These are phyloP conservation scores for Stevia rebaudiana DNA, from an alignment of 140 eudicot species.

Conservation along the genomic window DNA sequence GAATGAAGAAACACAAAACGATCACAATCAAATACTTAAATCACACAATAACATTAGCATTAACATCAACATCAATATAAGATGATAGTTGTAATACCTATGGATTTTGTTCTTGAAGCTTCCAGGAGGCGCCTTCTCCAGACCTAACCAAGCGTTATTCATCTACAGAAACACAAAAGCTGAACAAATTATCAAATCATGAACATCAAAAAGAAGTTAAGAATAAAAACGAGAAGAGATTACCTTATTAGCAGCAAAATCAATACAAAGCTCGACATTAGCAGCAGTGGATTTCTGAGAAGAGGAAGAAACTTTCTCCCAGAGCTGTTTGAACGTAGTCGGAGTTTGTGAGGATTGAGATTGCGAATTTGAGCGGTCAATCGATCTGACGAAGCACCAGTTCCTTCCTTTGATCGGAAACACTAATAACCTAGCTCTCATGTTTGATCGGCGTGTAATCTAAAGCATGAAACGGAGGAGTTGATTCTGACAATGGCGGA, in stretches of 20 bases:
- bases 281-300: slow-evolving; percentile 35
- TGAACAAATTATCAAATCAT: not conserved
- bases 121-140: slow-evolving; percentile 89
- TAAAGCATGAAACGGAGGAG: slow-evolving; percentile 8
- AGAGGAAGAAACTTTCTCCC: slow-evolving; percentile 43
- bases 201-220: not conserved
- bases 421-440: slow-evolving; percentile 73
- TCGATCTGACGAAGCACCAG: slow-evolving; percentile 79
- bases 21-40: slow-evolving; percentile 7
- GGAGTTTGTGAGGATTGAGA: slow-evolving; percentile 51
- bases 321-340: slow-evolving; percentile 55
- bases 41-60: not conserved
- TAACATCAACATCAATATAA: not conserved
- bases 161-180: slow-evolving; percentile 40
- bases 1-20: not conserved
- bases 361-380: slow-evolving; percentile 35
- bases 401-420: slow-evolving; percentile 85
- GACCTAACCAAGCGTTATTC: slow-evolving; percentile 76
- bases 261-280: slow-evolving; percentile 63
- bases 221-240: not conserved
- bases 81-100: slow-evolving; percentile 34
- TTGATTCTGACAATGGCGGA: not conserved
- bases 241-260: slow-evolving; percentile 80
- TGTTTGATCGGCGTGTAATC: slow-evolving; percentile 10
- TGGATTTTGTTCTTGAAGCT: slow-evolving; percentile 78